Evolutionary conservation across 1,284 basidiomycete genomes (phyloP).

Genomic region (Polyporus tsugae): DNA sequence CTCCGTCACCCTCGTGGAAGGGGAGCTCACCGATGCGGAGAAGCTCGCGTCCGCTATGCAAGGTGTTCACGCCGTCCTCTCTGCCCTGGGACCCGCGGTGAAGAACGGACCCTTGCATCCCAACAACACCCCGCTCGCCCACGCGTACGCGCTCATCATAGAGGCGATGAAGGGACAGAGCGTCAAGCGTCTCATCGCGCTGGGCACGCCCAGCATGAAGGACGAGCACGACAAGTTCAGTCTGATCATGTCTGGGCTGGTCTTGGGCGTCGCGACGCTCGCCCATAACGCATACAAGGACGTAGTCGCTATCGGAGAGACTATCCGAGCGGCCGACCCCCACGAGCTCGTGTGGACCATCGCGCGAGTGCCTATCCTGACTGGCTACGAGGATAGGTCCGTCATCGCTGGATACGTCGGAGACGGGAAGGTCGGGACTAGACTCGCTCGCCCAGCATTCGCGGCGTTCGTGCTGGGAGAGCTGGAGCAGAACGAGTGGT

Average conservation of each 20-base stretch:
- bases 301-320: conserved; percentile 61
- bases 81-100: conserved; percentile 65
- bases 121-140: conserved; percentile 63
- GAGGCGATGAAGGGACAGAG: conserved; percentile 57
- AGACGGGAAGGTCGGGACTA: conserved; percentile 59
- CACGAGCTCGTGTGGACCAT: conserved; percentile 71
- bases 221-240: conserved; percentile 68
- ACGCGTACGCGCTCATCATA: conserved; percentile 62
- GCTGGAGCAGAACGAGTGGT: conserved; percentile 60
- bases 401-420: conserved; percentile 70
- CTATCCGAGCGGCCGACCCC: conserved; percentile 53
- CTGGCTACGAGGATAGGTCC: conserved; percentile 51
- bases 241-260: conserved; percentile 53
- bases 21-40: conserved; percentile 60
- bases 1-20: conserved; percentile 58
- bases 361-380: conserved; percentile 67
- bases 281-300: conserved; percentile 54
- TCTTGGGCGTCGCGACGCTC: conserved; percentile 48
- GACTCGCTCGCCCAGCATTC: conserved; percentile 61
- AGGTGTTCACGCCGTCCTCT: conserved; percentile 67
- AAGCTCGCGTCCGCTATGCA: conserved; percentile 59
- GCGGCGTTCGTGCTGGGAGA: conserved; percentile 67
- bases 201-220: conserved; percentile 69
- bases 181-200: conserved; percentile 66
- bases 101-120: conserved; percentile 48